Evolutionary conservation across 2,329 filamentous ascomycete species (phyloP).

Genomic region (Sphaerulina vaccinii): DNA sequence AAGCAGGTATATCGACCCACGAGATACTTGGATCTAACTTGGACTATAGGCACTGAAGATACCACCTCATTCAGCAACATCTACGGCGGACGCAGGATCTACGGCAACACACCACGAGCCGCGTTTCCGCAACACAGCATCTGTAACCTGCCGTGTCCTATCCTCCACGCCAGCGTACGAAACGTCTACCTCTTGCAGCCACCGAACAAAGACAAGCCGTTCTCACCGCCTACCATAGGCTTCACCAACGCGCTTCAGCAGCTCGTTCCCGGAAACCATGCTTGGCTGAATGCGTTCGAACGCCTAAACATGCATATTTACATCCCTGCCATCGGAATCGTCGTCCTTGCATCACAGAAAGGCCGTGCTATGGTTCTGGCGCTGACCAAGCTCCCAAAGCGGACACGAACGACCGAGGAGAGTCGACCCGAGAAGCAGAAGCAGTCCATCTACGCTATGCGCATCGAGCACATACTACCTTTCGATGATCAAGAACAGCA

Average conservation of each 20-base stretch:
- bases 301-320: constrained; percentile 63
- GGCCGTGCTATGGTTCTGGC: constrained; percentile 64
- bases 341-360: constrained; percentile 65
- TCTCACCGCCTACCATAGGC: constrained; percentile 36
- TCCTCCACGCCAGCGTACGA: constrained; percentile 43
- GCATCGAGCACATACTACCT: constrained; percentile 59
- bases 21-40: too few relatives aligned
- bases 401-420: constrained; percentile 13
- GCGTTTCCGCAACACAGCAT: constrained; percentile 29
- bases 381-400: constrained; percentile 48
- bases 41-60: too few relatives aligned
- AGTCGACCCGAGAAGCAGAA: constrained; percentile 13
- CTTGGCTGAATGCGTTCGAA: constrained; percentile 41
- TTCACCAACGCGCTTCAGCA: constrained; percentile 40
- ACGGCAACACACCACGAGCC: constrained; percentile 29
- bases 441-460: constrained; percentile 45
- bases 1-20: too few relatives aligned
- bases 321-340: constrained; percentile 68
- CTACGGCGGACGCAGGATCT: constrained; percentile 31
- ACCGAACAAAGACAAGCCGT: constrained; percentile 12
- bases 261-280: constrained; percentile 31
- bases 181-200: constrained; percentile 48
- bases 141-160: constrained; percentile 40
- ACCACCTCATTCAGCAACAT: constrained; percentile 24
- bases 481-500: constrained; percentile 53